A percentile compares a stretch with the other conserved stretches of the same genome.
phyloP scores from a whole-genome alignment of 345 rosid genomes.

The Sisymbrium altissimum region DNA sequence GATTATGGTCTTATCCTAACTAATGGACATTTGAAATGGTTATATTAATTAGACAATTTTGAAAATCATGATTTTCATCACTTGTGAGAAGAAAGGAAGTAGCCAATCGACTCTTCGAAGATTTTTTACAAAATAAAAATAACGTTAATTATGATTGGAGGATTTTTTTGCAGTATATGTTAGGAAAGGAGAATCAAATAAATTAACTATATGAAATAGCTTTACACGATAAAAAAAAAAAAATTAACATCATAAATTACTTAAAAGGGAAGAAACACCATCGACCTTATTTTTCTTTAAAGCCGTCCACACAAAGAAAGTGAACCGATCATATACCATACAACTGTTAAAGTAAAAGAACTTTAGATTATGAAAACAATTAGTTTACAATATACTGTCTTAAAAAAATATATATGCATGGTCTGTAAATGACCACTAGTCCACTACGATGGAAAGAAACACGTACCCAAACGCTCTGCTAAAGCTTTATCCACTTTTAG shows the following conservation, averaged over 20 bases:
- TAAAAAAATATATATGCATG: constrained; percentile 3
- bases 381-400: neutral
- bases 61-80: neutral
- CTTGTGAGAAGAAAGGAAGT: neutral
- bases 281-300: neutral
- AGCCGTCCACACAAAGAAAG: constrained; percentile 21
- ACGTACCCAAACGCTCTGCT: constrained; percentile 12
- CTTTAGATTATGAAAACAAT: constrained; percentile 1
- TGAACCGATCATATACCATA: constrained; percentile 11
- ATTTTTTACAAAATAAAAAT: neutral
- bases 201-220: neutral
- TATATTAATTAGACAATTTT: neutral
- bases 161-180: neutral
- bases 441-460: constrained; percentile 8
- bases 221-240: neutral
- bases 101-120: neutral
- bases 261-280: neutral
- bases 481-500: neutral
- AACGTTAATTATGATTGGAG: neutral
- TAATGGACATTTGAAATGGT: neutral
- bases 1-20: neutral
- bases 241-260: constrained; percentile 1
- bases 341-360: constrained; percentile 3
- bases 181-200: neutral
- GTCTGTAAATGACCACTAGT: constrained; percentile 9